Base-by-base conservation (phyloP, 2,329 filamentous ascomycete genomes). In the Colletotrichum eleusines region DNA sequence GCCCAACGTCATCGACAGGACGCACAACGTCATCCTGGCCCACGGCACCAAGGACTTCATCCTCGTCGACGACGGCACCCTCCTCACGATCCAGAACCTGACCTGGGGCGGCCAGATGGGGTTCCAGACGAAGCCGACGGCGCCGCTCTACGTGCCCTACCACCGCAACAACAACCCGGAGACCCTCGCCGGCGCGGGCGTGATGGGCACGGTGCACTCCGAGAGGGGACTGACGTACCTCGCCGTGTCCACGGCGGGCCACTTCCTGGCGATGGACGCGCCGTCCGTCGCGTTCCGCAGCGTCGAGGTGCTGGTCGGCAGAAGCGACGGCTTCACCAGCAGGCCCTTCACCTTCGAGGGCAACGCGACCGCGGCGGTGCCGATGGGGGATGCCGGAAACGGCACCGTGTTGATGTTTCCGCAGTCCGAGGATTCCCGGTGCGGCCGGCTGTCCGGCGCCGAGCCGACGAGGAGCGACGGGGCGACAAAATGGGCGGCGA, bases 61-160 rank as follows among this genome's bases (percentile, higher is more conserved):
- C 71, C 84, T 94, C 12, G 83, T 91, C 31, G 83, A 86, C 75
- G 92, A 92, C 77, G 92, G 92, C 20, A 92, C 92, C 0, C 83
- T 95, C 1, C 82, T 94, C 8, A 86, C 87, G 1, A 90, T 95
- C 69, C 92, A 95, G 77, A 94, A 94, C 82, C 93, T 95, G 90
- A 94, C 92, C 0, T 95, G 90, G 89, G 88, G 89, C 68, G 92
- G 92, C 5, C 78, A 84, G 53, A 88, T 92, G 62, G 93, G 93
- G 0, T 95, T 95, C 83, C 87, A 90, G 73, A 77, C 79, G 1
- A 79, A 81, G 0, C 93, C 92, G 0, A 78, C 77, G 1, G 85
- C 89, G 62, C 88, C 90, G 2, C 90, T 93, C 76, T 93, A 88
- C 77, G 91, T 94, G 0, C 92, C 92, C 0, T 75, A 86, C 65